These are phyloP conservation scores for Septoria linicola DNA, from an alignment of 2,329 filamentous ascomycete species.

Conservation along the genomic window DNA sequence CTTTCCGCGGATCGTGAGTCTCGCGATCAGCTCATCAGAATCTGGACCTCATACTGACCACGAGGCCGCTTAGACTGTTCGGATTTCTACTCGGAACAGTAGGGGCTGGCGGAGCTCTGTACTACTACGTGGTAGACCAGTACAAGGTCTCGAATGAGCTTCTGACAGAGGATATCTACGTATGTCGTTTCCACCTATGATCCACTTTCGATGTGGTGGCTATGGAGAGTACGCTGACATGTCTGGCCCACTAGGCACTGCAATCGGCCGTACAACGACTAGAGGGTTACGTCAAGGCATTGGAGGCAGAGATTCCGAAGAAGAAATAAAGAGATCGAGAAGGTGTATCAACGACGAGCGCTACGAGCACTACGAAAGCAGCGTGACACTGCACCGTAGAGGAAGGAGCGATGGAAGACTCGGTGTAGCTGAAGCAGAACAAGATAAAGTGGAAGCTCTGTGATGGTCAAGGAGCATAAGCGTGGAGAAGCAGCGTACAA, in stretches of 20 bases:
- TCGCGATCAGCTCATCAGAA: neutral
- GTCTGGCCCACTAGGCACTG: constrained; percentile 64
- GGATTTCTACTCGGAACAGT: constrained; percentile 87
- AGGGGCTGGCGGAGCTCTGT: constrained; percentile 75
- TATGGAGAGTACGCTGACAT: neutral
- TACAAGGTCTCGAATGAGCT: constrained; percentile 93
- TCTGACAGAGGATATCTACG: constrained; percentile 92
- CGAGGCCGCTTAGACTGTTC: constrained; percentile 63
- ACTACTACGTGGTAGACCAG: constrained; percentile 90
- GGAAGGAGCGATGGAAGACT: neutral
- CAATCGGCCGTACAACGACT: constrained; percentile 85
- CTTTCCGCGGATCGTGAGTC: constrained; percentile 70
- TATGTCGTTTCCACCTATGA: constrained; percentile 61
- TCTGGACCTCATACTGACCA: no score
- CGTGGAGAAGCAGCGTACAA: neutral
- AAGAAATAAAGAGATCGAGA: constrained; percentile 63
- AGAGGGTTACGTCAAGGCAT: constrained; percentile 74
- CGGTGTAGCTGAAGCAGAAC: neutral
- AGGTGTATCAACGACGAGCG: no score
- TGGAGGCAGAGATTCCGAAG: constrained; percentile 75
- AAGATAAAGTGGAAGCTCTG: neutral
- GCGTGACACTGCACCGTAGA: neutral
- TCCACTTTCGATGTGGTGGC: neutral
- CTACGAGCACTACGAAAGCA: no score
- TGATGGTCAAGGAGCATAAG: neutral